phyloP scores from a whole-genome alignment of 768 basidiomycete genomes.

The Paxillus rubicundulus region DNA sequence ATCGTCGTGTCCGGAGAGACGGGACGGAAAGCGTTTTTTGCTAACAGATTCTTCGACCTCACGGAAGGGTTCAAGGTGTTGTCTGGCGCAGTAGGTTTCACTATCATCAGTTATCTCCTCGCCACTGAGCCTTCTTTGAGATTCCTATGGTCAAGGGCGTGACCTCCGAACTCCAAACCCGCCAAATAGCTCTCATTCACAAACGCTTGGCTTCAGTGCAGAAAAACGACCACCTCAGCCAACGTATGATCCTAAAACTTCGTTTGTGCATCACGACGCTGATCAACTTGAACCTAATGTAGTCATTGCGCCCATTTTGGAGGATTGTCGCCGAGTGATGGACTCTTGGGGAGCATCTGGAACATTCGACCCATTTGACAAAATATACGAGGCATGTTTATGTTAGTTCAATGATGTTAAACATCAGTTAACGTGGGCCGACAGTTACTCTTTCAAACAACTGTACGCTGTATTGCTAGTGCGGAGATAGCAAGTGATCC shows the following conservation, averaged over 20 bases:
- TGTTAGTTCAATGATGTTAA: background rate
- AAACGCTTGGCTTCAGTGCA: slow-evolving; percentile 67
- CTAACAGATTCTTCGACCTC: slow-evolving; percentile 67
- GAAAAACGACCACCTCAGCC: slow-evolving; percentile 55
- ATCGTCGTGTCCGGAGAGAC: slow-evolving; percentile 74
- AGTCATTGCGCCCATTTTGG: slow-evolving; percentile 67
- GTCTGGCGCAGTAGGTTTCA: slow-evolving; percentile 64
- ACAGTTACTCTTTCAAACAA: slow-evolving; percentile 72
- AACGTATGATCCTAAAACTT: slow-evolving; percentile 44
- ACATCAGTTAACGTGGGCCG: slow-evolving; percentile 10
- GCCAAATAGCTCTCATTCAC: slow-evolving; percentile 63
- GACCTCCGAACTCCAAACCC: slow-evolving; percentile 65
- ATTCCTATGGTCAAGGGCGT: slow-evolving; percentile 76
- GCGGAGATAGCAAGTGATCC: slow-evolving; percentile 70
- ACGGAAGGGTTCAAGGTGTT: slow-evolving; percentile 79
- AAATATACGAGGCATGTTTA: slow-evolving; percentile 58
- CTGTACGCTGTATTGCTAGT: slow-evolving; percentile 63
- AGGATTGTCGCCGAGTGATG: slow-evolving; percentile 61
- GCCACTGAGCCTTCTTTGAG: slow-evolving; percentile 36
- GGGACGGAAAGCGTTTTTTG: slow-evolving; percentile 67
- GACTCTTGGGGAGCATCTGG: slow-evolving; percentile 65
- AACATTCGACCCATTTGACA: slow-evolving; percentile 68
- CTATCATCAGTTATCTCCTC: slow-evolving; percentile 8
- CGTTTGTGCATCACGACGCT: slow-evolving; percentile 5
- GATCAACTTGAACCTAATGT: slow-evolving; percentile 5